A percentile compares a stretch with the other conserved stretches of the same genome.
Conservation (phyloP, 129 eudicot genomes). For the Logfia minima region DNA sequence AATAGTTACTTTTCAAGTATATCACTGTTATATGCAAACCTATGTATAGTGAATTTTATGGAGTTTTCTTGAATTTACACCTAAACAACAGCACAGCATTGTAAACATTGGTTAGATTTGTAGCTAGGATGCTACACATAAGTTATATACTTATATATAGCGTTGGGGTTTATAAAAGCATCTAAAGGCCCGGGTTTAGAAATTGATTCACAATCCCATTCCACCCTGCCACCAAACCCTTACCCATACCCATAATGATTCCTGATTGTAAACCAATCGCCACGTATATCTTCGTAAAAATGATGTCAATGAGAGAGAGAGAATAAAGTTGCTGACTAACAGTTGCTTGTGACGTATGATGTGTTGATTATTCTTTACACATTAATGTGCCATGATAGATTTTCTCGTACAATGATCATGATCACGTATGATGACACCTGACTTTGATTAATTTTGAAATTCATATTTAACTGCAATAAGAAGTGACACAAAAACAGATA, state of each 20-base stretch:
- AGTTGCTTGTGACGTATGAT: conserved; percentile 7
- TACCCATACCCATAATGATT: too few relatives aligned
- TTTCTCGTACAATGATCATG: conserved; percentile 17
- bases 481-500: too few relatives aligned
- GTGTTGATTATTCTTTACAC: not conserved
- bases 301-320: not conserved
- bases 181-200: not conserved
- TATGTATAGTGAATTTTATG: not conserved
- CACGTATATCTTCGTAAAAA: not conserved
- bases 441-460: too few relatives aligned
- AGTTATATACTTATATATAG: not conserved
- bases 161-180: not conserved
- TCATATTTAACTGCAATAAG: too few relatives aligned
- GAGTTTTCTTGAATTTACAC: not conserved
- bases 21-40: not conserved
- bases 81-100: not conserved
- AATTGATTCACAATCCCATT: not conserved
- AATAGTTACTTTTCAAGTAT: not conserved
- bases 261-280: not conserved
- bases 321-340: not conserved
- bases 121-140: not conserved
- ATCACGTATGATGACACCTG: not conserved
- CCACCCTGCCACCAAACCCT: too few relatives aligned
- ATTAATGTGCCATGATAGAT: conserved; percentile 5
- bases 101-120: too few relatives aligned